These are phyloP conservation scores for Closterium sp. DNA, from an alignment of 139 green algal genomes.

Conservation along the genomic window DNA sequence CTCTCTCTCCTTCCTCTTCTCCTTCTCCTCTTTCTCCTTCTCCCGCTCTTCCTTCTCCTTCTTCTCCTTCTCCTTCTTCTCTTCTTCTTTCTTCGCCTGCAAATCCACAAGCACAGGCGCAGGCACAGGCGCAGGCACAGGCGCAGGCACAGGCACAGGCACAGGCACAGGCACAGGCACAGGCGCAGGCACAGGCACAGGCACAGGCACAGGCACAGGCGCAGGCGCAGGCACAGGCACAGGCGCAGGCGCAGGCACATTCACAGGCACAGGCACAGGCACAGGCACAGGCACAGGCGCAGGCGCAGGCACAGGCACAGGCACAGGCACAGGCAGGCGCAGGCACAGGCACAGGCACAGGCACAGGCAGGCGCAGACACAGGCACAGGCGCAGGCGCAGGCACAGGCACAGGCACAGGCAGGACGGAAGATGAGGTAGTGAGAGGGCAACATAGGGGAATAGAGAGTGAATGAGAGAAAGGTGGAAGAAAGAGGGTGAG, in stretches of 20 bases:
- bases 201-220: too few species aligned
- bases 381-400: too few species aligned
- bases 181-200: too few species aligned
- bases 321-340: not conserved
- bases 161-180: too few species aligned
- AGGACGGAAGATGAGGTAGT: too few species aligned
- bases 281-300: not conserved
- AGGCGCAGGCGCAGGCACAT: too few species aligned
- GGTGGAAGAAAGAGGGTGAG: not conserved
- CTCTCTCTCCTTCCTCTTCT: conserved; percentile 22
- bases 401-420: too few species aligned
- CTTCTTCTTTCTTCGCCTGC: conserved; percentile 24
- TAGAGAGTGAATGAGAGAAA: too few species aligned
- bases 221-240: too few species aligned
- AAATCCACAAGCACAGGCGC: not conserved
- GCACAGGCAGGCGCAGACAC: not conserved
- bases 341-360: not conserved
- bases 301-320: not conserved
- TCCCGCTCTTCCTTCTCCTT: conserved; percentile 29
- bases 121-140: too few species aligned
- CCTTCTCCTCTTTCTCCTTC: conserved; percentile 16
- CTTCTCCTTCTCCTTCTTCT: conserved; percentile 30
- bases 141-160: too few species aligned
- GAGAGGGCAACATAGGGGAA: too few species aligned
- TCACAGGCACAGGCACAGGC: not conserved